Base-by-base conservation (phyloP, 2,329 filamentous ascomycete species). In the Penicillium sp. region DNA sequence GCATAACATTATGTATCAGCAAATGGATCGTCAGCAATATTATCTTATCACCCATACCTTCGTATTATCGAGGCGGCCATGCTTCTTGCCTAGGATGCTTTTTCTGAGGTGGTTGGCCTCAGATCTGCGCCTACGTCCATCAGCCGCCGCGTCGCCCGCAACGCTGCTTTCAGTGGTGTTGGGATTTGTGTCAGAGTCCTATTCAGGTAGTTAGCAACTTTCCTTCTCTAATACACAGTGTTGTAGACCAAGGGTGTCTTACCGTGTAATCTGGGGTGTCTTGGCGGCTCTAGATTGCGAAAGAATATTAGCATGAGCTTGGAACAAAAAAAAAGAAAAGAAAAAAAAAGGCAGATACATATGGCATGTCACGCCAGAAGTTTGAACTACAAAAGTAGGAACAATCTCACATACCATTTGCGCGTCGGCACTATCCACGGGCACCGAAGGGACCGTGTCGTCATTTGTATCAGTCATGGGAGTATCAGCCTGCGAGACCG, bases 1-100 rank as follows among this genome's bases (percentile, higher is more conserved):
- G 48, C 34, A 53, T 10, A 5, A 44, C 8, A 40, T 4, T 6
- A 34, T n/a, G 17, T 22, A 39, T 64, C 26, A 62, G 57, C 32
- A 41, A 44, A n/a, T 19, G 26, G 22, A 3, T 12, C 13, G 12
- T 22, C n/a, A 21, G 7, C 10, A 7, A 40, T 42, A 17, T n/a
- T 22, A 19, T 22, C 24, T 22, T 15, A 29, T 28, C 7, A 42
- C 24, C 29, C 72, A 48, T 77, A 91, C 88, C 82, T 95, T 97
- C 43, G 87, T 95, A 66, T 95, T 88, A 64, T 91, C 89, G 7
- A 98, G 72, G 46, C 85, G 81, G 63, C 95, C 88, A 65, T 96
- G 93, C 69, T 98, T 96, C 77, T 88, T 95, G 64, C 89, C 90
- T 62, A 96, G 85, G 54, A 96, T 88, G 68, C 84, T 95, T 68